Evolutionary conservation across 2,329 filamentous ascomycete species (phyloP).

Genomic region (Hypoxylon rubiginosum): DNA sequence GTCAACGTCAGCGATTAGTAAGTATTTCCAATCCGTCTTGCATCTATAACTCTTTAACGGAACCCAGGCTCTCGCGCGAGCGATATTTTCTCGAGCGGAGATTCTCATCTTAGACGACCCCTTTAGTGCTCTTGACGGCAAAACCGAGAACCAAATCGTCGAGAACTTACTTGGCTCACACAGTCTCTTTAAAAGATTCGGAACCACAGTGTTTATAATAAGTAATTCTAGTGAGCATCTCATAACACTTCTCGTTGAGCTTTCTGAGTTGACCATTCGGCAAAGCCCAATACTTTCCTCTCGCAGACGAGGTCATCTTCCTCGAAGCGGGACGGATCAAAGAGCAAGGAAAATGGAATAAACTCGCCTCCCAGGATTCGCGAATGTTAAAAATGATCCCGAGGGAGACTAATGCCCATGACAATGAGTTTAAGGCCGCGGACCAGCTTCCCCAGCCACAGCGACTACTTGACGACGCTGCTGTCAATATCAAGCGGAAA

Average conservation of each 20-base stretch:
- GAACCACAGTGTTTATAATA: conserved; percentile 52
- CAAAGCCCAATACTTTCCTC: conserved; percentile 54
- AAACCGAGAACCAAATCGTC: conserved; percentile 51
- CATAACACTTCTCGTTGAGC: neutral
- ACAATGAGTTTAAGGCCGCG: conserved; percentile 4
- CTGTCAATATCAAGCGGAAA: conserved; percentile 42
- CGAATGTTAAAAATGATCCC: conserved; percentile 54
- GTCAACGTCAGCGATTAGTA: conserved; percentile 51
- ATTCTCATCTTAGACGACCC: conserved; percentile 54
- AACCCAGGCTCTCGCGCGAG: conserved; percentile 54
- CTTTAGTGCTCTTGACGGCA: conserved; percentile 55
- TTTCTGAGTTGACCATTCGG: conserved; percentile 6
- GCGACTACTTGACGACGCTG: conserved; percentile 24
- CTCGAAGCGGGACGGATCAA: conserved; percentile 54
- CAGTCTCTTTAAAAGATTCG: conserved; percentile 49
- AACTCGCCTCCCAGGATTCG: conserved; percentile 50
- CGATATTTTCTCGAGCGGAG: conserved; percentile 50
- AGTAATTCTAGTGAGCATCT: conserved; percentile 49
- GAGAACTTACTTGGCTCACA: conserved; percentile 49
- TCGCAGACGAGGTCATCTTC: conserved; percentile 59
- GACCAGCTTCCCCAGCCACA: conserved; percentile 23
- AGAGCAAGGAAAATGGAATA: conserved; percentile 57
- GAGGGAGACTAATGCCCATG: conserved; percentile 7
- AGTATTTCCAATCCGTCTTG: conserved; percentile 9
- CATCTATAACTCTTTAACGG: conserved; percentile 12